These are phyloP conservation scores for Tolypocladium cylindrosporum DNA, from an alignment of 2,329 filamentous ascomycete species.

Conservation along the genomic window DNA sequence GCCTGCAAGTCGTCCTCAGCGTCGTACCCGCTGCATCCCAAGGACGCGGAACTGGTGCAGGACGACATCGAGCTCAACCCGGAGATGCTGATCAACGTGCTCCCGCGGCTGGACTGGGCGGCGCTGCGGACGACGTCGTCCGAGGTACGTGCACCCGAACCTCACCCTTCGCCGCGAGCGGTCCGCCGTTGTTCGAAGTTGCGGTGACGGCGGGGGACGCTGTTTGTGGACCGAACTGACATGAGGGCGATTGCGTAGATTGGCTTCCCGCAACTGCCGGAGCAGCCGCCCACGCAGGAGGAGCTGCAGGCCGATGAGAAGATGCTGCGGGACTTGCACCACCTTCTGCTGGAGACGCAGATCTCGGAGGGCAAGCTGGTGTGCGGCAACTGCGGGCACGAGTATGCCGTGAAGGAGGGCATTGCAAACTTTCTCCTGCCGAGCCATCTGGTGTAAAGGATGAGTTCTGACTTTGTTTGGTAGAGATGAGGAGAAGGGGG, in stretches of 20 bases:
- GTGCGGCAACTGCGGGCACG: constrained; percentile 84
- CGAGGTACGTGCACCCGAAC: constrained; percentile 49
- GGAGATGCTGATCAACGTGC: constrained; percentile 70
- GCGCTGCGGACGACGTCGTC: constrained; percentile 65
- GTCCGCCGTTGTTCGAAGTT: not conserved
- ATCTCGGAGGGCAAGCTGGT: constrained; percentile 82
- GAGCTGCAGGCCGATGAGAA: constrained; percentile 57
- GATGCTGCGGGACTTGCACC: constrained; percentile 68
- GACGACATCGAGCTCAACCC: constrained; percentile 78
- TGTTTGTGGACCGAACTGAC: not conserved
- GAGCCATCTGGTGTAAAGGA: constrained; percentile 65
- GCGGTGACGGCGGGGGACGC: not conserved
- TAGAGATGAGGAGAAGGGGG: not conserved
- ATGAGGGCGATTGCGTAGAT: constrained; percentile 39
- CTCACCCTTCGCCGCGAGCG: not conserved
- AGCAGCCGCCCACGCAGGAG: constrained; percentile 50
- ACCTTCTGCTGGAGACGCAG: constrained; percentile 77
- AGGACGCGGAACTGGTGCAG: constrained; percentile 82
- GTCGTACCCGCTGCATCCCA: constrained; percentile 86
- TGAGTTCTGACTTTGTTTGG: not conserved
- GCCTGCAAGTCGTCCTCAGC: constrained; percentile 72
- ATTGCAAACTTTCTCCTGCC: constrained; percentile 95
- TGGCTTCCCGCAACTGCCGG: constrained; percentile 65
- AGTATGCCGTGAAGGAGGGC: constrained; percentile 90
- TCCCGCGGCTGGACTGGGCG: constrained; percentile 82